phyloP scores from a whole-genome alignment of 140 eudicot genomes.

The Oenanthe javanica region DNA sequence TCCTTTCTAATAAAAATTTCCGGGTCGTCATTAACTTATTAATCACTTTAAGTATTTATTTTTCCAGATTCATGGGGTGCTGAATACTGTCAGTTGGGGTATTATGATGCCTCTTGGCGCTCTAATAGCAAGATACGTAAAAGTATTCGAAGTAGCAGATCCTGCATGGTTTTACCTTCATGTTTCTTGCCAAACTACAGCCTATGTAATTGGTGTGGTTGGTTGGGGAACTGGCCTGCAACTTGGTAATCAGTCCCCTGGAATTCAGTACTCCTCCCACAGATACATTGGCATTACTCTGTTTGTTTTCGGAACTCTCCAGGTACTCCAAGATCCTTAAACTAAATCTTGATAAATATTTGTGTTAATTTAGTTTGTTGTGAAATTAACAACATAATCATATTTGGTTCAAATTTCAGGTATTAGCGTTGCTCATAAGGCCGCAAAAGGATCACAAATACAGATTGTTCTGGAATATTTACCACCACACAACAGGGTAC shows the following conservation, averaged over 20 bases:
- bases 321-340: background rate
- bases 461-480: conserved; percentile 74
- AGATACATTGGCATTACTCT: conserved; percentile 62
- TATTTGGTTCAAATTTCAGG: conserved; percentile 25
- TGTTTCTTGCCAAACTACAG: conserved; percentile 67
- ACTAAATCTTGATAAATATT: background rate
- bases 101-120: conserved; percentile 79
- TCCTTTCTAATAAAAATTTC: background rate
- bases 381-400: background rate
- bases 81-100: conserved; percentile 86
- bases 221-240: conserved; percentile 86
- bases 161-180: conserved; percentile 98
- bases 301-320: conserved; percentile 65
- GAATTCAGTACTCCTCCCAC: conserved; percentile 52
- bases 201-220: conserved; percentile 63
- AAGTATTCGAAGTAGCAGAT: conserved; percentile 62
- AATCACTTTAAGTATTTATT: background rate
- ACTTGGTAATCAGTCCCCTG: conserved; percentile 66
- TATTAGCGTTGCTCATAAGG: conserved; percentile 74
- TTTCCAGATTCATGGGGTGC: conserved; percentile 65
- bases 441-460: conserved; percentile 82
- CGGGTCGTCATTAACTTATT: background rate
- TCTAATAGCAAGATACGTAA: conserved; percentile 62
- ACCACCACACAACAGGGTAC: conserved; percentile 75
- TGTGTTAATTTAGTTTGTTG: background rate